Evolutionary conservation across 352 stramenopile genomes (phyloP), one percentile per base, ranked within the genome.

Genomic region (Pythium utonaiense): DNA sequence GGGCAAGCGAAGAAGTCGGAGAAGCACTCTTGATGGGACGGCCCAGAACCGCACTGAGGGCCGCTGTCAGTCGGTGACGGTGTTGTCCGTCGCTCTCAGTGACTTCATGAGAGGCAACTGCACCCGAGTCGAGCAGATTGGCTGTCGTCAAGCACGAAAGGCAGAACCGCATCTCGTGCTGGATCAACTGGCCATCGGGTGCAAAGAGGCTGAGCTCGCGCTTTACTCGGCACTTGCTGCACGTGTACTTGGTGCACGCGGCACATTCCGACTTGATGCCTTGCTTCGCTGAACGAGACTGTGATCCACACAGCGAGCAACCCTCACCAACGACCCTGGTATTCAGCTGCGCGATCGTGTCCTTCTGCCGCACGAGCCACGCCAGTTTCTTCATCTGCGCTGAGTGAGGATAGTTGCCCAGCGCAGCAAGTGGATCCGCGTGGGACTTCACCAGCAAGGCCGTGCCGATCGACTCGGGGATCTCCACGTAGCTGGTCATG

Each of bases 301-400:
- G 25, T n/a, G 41, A 16, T 10, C 54, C 45, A 9, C 54, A 42
- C 3, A 28, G 16, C 17, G 41, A 49, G 19, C 41, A 49, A 7
- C n/a, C 41, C 9, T 28, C 41, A 6, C 14, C 5, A 7, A 13
- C 17, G 14, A 6, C 34, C 13, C 6, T 27, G 10, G 6, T 42
- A 22, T 53, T 44, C 6, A 60, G 38, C 6, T 24, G 3, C 16
- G 41, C 19, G n/a, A 61, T 22, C 21, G 54, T 28, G 25, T 12
- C 53, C 27, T 48, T 30, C 0, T 34, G 54, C 21, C 30, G 24
- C 41, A 45, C 42, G 41, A 78, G 66, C 75, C 78, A 88, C 60
- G 78, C 51, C 13, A 86, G 70, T 51, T 86, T 88, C 38, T 78
- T 78, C 74, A 83, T 81, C 17, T 75, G 70, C 7, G 69, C 71